phyloP scores from a whole-genome alignment of 1,284 basidiomycete genomes.

The Rhodotorula glutinis region DNA sequence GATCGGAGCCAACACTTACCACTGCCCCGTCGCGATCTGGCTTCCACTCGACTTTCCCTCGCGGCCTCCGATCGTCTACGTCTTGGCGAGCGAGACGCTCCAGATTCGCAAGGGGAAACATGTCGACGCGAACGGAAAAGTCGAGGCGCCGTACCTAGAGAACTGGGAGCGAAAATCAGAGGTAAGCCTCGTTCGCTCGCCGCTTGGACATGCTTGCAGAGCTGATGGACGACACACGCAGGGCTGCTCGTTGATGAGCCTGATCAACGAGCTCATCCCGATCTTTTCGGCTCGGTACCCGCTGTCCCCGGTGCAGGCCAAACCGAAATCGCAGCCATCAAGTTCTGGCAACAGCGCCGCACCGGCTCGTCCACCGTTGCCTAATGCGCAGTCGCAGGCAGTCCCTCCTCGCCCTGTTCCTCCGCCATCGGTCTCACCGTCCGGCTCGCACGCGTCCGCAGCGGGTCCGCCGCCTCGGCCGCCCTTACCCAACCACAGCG shows the following conservation, averaged over 20 bases:
- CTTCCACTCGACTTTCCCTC: slow-evolving; percentile 75
- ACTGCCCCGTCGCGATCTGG: slow-evolving; percentile 92
- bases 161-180: slow-evolving; percentile 81
- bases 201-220: background rate
- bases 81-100: slow-evolving; percentile 91
- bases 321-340: slow-evolving; percentile 1
- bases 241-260: slow-evolving; percentile 64
- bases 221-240: slow-evolving; percentile 44
- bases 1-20: slow-evolving; percentile 70
- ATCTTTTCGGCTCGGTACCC: slow-evolving; percentile 62
- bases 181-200: slow-evolving; percentile 53
- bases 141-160: slow-evolving; percentile 64
- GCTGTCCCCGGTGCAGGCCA: slow-evolving; percentile 16
- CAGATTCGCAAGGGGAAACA: slow-evolving; percentile 71
- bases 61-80: slow-evolving; percentile 81
- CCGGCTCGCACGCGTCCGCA: background rate
- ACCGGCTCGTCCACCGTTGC: slow-evolving; percentile 1
- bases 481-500: background rate
- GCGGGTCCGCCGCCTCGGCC: background rate
- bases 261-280: slow-evolving; percentile 70
- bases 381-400: background rate
- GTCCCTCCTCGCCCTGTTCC: slow-evolving; percentile 25
- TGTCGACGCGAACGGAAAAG: slow-evolving; percentile 77
- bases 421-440: background rate
- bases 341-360: background rate